Conservation (phyloP, 106 monocot genomes). For the Ottelia alismoides region DNA sequence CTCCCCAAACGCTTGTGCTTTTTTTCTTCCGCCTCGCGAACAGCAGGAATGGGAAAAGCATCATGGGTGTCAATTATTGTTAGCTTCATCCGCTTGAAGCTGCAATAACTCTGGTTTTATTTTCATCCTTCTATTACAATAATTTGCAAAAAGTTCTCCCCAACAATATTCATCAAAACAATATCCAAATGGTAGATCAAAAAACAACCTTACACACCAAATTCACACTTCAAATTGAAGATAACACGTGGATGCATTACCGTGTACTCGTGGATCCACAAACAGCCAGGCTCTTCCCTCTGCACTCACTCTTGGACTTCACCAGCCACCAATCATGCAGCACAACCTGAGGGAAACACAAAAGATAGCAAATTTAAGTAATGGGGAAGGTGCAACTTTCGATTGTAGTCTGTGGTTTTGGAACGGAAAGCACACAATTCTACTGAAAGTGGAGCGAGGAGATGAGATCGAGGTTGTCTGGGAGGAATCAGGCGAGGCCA, state of each 20-base stretch:
- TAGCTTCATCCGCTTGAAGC: background rate
- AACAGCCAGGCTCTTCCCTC: constrained; percentile 3
- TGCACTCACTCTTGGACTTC: background rate
- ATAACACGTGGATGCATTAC: background rate
- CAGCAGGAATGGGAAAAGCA: too few species aligned
- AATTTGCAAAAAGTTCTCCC: background rate
- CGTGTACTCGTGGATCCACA: constrained; percentile 3
- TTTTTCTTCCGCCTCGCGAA: too few species aligned
- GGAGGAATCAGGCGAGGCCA: background rate
- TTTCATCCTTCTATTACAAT: background rate
- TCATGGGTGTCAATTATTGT: background rate
- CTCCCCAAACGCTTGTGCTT: too few species aligned
- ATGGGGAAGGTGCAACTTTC: too few species aligned
- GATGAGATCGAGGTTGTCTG: background rate
- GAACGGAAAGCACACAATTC: background rate
- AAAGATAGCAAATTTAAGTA: background rate
- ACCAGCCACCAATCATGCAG: constrained; percentile 24
- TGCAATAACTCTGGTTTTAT: background rate
- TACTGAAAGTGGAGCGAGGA: constrained; percentile 1
- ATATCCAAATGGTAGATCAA: background rate
- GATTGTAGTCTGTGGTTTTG: too few species aligned
- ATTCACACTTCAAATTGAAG: background rate
- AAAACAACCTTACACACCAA: background rate
- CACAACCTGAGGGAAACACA: constrained; percentile 8
- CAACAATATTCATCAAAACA: background rate